Conservation (phyloP, 2,329 filamentous ascomycete genomes). For the Botrytis porri region DNA sequence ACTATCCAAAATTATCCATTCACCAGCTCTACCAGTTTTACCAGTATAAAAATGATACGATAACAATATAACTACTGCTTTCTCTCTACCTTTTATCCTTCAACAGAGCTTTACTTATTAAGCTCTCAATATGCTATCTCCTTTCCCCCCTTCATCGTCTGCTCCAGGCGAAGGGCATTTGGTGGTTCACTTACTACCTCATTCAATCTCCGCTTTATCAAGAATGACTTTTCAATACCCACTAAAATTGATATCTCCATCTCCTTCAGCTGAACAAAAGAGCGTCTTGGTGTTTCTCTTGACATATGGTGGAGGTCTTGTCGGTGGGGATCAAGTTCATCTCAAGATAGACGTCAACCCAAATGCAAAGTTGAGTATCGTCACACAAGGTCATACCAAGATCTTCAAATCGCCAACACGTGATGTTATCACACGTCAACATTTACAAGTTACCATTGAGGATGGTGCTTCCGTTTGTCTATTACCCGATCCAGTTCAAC, state of each 20-base stretch:
- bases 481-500: slow-evolving; percentile 90
- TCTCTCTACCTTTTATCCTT: not conserved
- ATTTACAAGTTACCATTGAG: slow-evolving; percentile 50
- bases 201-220: slow-evolving; percentile 66
- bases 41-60: slow-evolving; percentile 4
- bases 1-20: not conserved
- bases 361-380: slow-evolving; percentile 63
- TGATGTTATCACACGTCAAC: slow-evolving; percentile 57
- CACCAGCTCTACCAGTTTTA: not conserved
- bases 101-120: not conserved
- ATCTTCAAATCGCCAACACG: slow-evolving; percentile 76
- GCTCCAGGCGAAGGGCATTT: slow-evolving; percentile 76
- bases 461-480: slow-evolving; percentile 57
- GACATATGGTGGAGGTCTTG: slow-evolving; percentile 90
- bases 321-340: slow-evolving; percentile 79
- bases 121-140: slow-evolving; percentile 30
- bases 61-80: not conserved
- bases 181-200: slow-evolving; percentile 68
- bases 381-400: slow-evolving; percentile 84
- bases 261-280: slow-evolving; percentile 59
- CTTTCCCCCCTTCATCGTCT: slow-evolving; percentile 62
- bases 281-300: slow-evolving; percentile 83
- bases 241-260: slow-evolving; percentile 85
- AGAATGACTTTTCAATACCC: slow-evolving; percentile 88
- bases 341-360: slow-evolving; percentile 64